Percentiles rank a stretch among this genome's conserved stretches.
Evolutionary conservation across 177 flowering plant genomes (phyloP).

Genomic region (Vitis hybrid): DNA sequence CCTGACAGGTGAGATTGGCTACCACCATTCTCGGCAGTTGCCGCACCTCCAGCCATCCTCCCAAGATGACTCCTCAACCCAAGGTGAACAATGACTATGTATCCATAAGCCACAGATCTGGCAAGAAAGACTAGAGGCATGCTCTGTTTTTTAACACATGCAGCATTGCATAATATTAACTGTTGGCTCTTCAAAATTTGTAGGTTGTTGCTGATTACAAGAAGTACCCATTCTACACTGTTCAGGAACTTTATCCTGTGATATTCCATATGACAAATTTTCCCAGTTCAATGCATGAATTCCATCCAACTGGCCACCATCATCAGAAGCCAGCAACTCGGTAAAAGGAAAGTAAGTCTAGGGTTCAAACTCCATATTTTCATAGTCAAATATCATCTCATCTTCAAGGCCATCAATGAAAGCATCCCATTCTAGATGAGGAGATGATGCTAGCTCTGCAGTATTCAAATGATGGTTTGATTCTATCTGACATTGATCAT

Average conservation of each 20-base stretch:
- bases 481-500: conserved; percentile 19
- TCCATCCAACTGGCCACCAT: conserved; percentile 34
- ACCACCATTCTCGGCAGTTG: conserved; percentile 75
- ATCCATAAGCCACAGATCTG: conserved; percentile 53
- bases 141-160: conserved; percentile 45
- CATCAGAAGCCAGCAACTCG: conserved; percentile 74
- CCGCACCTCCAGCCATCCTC: conserved; percentile 75
- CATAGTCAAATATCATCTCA: conserved; percentile 37
- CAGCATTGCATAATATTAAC: conserved; percentile 33
- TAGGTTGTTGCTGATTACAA: conserved; percentile 19
- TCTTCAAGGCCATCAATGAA: conserved; percentile 29
- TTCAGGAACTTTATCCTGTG: conserved; percentile 20
- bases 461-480: conserved; percentile 14
- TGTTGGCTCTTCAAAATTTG: conserved; percentile 13
- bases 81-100: conserved; percentile 76
- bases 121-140: conserved; percentile 65
- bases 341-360: conserved; percentile 84
- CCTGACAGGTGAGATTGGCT: conserved; percentile 7
- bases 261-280: conserved; percentile 12
- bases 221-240: conserved; percentile 15
- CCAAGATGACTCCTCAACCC: conserved; percentile 40
- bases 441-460: conserved; percentile 25
- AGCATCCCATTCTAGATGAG: conserved; percentile 42
- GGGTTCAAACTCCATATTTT: conserved; percentile 79
- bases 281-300: conserved; percentile 33